Evolutionary conservation across 2,329 filamentous ascomycete genomes (phyloP).

Genomic region (Penicillium griseofulvum): DNA sequence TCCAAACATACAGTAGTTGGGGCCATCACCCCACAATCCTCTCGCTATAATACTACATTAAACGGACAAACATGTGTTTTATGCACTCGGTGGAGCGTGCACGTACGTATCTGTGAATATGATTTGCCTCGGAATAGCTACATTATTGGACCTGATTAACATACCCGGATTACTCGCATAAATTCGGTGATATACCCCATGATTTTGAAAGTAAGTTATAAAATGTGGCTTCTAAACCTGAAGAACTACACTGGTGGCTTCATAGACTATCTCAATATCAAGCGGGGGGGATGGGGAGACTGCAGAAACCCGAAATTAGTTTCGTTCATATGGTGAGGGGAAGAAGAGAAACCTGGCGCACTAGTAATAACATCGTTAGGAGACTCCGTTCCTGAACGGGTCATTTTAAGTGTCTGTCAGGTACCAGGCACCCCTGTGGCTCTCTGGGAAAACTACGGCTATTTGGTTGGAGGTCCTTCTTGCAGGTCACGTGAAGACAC

Average conservation of each 20-base stretch:
- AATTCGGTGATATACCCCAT: neutral
- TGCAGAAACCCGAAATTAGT: neutral
- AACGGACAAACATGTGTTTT: neutral
- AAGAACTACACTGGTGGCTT: neutral
- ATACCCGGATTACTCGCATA: neutral
- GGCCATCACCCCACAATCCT: neutral
- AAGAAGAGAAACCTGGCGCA: neutral
- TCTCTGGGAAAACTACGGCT: neutral
- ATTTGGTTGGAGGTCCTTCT: neutral
- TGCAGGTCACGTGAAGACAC: neutral
- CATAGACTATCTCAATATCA: neutral
- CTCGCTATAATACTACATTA: neutral
- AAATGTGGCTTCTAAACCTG: neutral
- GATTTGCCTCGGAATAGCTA: neutral
- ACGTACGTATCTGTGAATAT: neutral
- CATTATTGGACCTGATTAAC: neutral
- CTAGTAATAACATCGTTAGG: neutral
- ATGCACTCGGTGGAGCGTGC: neutral
- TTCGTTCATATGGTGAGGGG: neutral
- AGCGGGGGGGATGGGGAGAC: neutral
- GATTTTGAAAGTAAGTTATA: neutral
- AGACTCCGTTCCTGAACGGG: neutral
- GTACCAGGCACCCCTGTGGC: neutral
- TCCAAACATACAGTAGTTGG: neutral
- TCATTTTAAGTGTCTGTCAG: neutral